These are phyloP conservation scores for Scheffersomyces titani DNA, from an alignment of 1,139 yeast species.

Conservation along the genomic window DNA sequence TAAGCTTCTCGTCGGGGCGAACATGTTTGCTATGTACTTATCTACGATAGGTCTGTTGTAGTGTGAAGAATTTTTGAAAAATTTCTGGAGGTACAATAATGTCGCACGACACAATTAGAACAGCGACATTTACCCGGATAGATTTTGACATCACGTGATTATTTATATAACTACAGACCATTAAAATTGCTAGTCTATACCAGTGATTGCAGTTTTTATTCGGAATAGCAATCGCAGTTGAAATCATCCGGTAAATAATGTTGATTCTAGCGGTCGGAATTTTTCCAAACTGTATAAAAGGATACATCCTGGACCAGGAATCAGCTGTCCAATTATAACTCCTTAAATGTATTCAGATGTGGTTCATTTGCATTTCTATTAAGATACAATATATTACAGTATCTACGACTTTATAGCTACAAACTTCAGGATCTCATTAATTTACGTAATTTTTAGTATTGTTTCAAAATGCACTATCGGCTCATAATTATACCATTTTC, in stretches of 20 bases:
- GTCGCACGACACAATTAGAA: neutral
- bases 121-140: neutral
- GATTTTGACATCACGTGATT: neutral
- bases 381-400: too few relatives aligned
- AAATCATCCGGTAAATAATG: too few relatives aligned
- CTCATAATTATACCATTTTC: conserved; percentile 1
- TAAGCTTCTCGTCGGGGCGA: neutral
- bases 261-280: too few relatives aligned
- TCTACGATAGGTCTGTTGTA: neutral
- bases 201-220: too few relatives aligned
- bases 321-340: too few relatives aligned
- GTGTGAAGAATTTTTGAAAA: neutral
- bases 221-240: too few relatives aligned
- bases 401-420: neutral
- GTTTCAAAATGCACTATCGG: neutral
- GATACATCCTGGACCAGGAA: too few relatives aligned
- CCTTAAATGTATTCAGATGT: too few relatives aligned
- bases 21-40: neutral
- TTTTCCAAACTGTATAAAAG: too few relatives aligned
- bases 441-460: neutral
- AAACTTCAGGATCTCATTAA: neutral
- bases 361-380: too few relatives aligned
- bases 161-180: too few relatives aligned
- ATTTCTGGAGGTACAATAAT: neutral
- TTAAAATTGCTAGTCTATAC: too few relatives aligned